A percentile compares a stretch with the other conserved stretches of the same genome.
Evolutionary conservation across 768 basidiomycete genomes (phyloP).

Genomic region (Butyriboletus loyo): DNA sequence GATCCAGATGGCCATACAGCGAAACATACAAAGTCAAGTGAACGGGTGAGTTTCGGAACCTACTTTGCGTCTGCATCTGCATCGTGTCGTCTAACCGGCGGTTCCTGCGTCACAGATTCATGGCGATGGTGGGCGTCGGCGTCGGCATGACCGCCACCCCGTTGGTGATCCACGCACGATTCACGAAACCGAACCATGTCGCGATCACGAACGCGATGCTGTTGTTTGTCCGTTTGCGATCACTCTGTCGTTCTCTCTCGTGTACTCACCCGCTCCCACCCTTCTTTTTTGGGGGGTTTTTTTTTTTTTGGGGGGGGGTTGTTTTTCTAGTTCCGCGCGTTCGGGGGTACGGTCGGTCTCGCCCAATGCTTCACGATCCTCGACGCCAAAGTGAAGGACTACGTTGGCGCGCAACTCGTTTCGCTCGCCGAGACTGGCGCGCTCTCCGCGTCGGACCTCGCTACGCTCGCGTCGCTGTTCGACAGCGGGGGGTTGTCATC

Average conservation of each 20-base stretch:
- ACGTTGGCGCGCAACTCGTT: conserved; percentile 24
- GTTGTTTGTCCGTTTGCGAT: conserved; percentile 39
- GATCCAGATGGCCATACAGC: conserved; percentile 40
- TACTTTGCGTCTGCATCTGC: background rate
- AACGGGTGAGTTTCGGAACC: conserved; percentile 30
- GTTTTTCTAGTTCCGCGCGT: conserved; percentile 39
- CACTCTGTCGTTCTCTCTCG: background rate
- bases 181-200: conserved; percentile 40
- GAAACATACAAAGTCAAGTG: conserved; percentile 32
- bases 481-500: conserved; percentile 31
- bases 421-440: conserved; percentile 20
- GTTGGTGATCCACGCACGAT: conserved; percentile 43
- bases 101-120: conserved; percentile 31
- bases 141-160: conserved; percentile 42
- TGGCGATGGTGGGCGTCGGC: conserved; percentile 44
- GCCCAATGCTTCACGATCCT: conserved; percentile 52
- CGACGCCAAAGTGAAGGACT: conserved; percentile 38
- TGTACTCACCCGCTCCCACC: background rate
- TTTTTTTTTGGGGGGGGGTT: no score
- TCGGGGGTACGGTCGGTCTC: conserved; percentile 54
- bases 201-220: conserved; percentile 43
- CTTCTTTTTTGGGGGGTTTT: no score
- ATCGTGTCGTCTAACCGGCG: background rate
- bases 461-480: conserved; percentile 24
- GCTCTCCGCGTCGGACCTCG: conserved; percentile 29